A percentile compares a stretch with the other conserved stretches of the same genome.
Conservation (phyloP, 1,284 basidiomycete genomes). For the Mycosarcoma mackinlayi region DNA sequence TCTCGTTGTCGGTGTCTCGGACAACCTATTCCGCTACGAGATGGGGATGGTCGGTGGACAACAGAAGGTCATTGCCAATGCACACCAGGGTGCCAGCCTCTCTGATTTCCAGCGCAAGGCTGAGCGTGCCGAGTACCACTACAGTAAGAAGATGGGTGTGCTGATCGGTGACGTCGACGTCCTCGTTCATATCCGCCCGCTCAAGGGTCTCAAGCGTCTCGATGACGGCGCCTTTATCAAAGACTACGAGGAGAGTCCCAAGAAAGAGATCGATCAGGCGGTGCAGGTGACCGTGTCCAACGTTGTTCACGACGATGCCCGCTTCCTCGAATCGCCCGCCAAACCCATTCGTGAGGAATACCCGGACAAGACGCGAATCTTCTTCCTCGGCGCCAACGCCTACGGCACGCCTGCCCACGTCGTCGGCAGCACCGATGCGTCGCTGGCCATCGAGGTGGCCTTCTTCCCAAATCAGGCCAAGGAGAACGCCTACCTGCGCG, state of each 20-base stretch:
- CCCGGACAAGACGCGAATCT: conserved; percentile 87
- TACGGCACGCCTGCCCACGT: conserved; percentile 97
- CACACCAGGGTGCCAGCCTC: conserved; percentile 58
- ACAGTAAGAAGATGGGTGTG: conserved; percentile 90
- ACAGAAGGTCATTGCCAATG: conserved; percentile 46
- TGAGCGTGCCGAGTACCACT: conserved; percentile 77
- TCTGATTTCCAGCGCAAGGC: conserved; percentile 73
- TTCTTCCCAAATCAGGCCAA: conserved; percentile 60
- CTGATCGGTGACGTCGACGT: conserved; percentile 79
- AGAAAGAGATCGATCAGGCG: conserved; percentile 86
- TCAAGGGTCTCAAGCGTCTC: conserved; percentile 82
- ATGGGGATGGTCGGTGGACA: conserved; percentile 51
- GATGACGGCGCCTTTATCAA: conserved; percentile 92
- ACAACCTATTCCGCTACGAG: conserved; percentile 83
- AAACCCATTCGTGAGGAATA: conserved; percentile 88
- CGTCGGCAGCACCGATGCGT: conserved; percentile 73
- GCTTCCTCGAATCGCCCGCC: conserved; percentile 74
- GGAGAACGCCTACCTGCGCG: conserved; percentile 55
- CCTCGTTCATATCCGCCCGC: conserved; percentile 65
- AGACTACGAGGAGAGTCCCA: conserved; percentile 81
- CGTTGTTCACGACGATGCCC: conserved; percentile 59
- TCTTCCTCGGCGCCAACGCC: conserved; percentile 91
- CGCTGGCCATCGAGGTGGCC: conserved; percentile 59
- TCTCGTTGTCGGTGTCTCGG: conserved; percentile 84
- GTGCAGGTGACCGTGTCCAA: conserved; percentile 69